A percentile compares a stretch with the other conserved stretches of the same genome.
Evolutionary conservation across 208 protist genomes (phyloP).

Genomic region (Dictyostelium gargantuum): DNA sequence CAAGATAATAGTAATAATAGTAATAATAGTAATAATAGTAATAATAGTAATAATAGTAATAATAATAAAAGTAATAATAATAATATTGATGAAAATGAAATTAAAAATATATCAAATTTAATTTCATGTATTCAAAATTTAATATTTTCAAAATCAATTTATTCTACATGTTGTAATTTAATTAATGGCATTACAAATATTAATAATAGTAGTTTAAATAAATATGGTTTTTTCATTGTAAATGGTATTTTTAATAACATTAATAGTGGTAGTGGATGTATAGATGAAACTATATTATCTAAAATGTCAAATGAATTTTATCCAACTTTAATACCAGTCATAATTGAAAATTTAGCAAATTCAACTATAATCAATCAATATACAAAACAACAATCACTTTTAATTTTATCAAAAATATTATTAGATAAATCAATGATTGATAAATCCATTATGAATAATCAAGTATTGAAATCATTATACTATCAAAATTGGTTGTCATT

Average conservation of each 20-base stretch:
- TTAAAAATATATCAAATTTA: background rate
- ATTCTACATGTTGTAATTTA: background rate
- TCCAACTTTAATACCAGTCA: background rate
- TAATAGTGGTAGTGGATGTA: too few species aligned
- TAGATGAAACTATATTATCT: background rate
- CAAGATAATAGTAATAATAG: background rate
- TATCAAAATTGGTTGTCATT: background rate
- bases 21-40: background rate
- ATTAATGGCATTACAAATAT: background rate
- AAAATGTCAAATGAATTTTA: slow-evolving; percentile 4
- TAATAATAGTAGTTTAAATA: background rate
- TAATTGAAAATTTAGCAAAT: slow-evolving; percentile 11
- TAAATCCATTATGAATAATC: background rate
- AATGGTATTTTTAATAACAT: background rate
- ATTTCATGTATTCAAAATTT: background rate
- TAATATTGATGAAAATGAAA: background rate
- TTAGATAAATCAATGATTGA: background rate
- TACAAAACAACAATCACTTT: slow-evolving; percentile 1
- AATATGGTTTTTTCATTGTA: background rate
- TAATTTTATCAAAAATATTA: background rate
- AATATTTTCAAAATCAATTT: background rate
- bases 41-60: background rate
- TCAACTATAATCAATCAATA: slow-evolving; percentile 1
- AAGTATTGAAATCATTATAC: background rate
- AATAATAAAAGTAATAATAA: background rate